phyloP scores from a whole-genome alignment of 129 eudicot species.

The Artemisia annua region DNA sequence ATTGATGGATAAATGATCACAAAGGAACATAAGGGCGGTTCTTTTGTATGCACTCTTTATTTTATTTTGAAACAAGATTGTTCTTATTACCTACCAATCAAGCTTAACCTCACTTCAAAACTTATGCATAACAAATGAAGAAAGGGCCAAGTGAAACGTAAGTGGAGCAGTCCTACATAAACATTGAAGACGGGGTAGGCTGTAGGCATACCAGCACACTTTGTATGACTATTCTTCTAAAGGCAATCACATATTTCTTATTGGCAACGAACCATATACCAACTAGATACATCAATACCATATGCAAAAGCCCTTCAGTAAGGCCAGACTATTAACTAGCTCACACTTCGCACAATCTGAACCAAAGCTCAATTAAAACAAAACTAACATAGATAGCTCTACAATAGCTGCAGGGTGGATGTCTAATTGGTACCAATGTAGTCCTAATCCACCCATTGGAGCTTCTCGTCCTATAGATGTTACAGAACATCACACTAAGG shows the following conservation, averaged over 20 bases:
- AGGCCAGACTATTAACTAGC: no score
- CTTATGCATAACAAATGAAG: not conserved
- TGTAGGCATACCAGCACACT: slow-evolving; percentile 13
- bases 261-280: no score
- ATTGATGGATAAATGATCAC: not conserved
- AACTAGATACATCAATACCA: no score
- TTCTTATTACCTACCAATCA: not conserved
- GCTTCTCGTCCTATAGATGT: slow-evolving; percentile 10
- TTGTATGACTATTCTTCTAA: not conserved
- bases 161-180: not conserved
- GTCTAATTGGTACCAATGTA: not conserved
- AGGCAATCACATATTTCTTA: not conserved
- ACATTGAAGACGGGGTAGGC: not conserved
- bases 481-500: not conserved
- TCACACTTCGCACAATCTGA: not conserved
- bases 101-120: not conserved
- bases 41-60: not conserved
- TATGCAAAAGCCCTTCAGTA: no score
- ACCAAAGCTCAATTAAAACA: not conserved
- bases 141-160: not conserved
- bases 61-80: not conserved
- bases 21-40: not conserved
- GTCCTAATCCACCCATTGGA: not conserved
- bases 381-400: not conserved
- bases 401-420: not conserved